Conservation (phyloP, 345 rosid genomes). For the Eutrema japonicum region DNA sequence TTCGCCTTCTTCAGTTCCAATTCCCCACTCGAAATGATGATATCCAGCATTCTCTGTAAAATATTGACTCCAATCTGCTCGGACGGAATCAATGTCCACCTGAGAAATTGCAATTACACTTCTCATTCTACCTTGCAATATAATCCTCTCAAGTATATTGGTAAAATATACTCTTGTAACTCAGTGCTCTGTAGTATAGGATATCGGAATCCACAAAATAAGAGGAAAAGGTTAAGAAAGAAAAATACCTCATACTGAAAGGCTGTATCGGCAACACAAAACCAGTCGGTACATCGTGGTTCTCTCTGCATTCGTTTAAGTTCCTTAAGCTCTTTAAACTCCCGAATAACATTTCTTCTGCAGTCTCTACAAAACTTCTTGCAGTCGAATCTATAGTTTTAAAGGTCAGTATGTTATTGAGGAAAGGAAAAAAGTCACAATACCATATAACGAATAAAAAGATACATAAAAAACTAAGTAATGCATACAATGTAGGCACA, state of each 20-base stretch:
- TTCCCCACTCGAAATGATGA: slow-evolving; percentile 95
- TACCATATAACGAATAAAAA: slow-evolving; percentile 15
- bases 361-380: slow-evolving; percentile 99
- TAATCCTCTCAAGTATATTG: slow-evolving; percentile 17
- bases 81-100: slow-evolving; percentile 77
- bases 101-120: slow-evolving; percentile 46
- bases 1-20: slow-evolving; percentile 90
- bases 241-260: slow-evolving; percentile 80
- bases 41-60: slow-evolving; percentile 79
- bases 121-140: slow-evolving; percentile 19
- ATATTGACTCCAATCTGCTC: slow-evolving; percentile 82
- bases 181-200: slow-evolving; percentile 1
- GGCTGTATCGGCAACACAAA: slow-evolving; percentile 86
- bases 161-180: slow-evolving; percentile 15
- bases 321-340: slow-evolving; percentile 95
- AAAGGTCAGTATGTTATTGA: slow-evolving; percentile 29
- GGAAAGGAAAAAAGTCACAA: slow-evolving; percentile 20
- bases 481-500: slow-evolving; percentile 20
- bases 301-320: slow-evolving; percentile 86
- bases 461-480: slow-evolving; percentile 1
- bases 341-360: slow-evolving; percentile 88
- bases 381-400: slow-evolving; percentile 78
- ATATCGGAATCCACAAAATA: slow-evolving; percentile 8
- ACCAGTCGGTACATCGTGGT: slow-evolving; percentile 86
- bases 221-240: slow-evolving; percentile 24